Conservation (phyloP, 805 yeast genomes). For the Wickerhamiella lipophila region DNA sequence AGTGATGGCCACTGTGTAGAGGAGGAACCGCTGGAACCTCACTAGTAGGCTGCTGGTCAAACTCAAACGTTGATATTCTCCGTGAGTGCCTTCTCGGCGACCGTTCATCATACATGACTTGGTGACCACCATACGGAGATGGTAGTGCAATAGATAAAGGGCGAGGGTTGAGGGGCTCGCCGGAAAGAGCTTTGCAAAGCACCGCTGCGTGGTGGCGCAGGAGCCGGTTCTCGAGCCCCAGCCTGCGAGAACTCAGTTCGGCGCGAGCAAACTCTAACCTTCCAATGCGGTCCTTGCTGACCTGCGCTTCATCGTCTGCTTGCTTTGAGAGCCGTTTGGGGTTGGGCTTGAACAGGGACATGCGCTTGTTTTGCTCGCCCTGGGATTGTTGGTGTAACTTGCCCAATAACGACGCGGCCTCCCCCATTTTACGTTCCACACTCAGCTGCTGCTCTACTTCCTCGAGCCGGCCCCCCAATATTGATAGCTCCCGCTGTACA, state of each 20-base stretch:
- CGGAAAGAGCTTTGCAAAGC: constrained; percentile 15
- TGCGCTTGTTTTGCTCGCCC: constrained; percentile 6
- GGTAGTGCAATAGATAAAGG: constrained; percentile 10
- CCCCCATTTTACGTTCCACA: constrained; percentile 22
- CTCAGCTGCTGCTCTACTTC: constrained; percentile 18
- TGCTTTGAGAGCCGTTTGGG: constrained; percentile 18
- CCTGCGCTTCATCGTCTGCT: constrained; percentile 22
- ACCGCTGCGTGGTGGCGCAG: constrained; percentile 22
- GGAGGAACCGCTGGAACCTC: constrained; percentile 6
- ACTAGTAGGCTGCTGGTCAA: background rate
- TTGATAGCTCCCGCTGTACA: constrained; percentile 15
- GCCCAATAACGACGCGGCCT: constrained; percentile 21
- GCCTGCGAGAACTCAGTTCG: constrained; percentile 13
- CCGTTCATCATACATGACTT: constrained; percentile 1
- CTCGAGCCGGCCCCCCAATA: constrained; percentile 13
- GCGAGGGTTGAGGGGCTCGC: constrained; percentile 18
- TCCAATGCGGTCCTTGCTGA: constrained; percentile 15
- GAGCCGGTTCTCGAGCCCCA: constrained; percentile 15
- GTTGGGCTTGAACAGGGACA: constrained; percentile 2
- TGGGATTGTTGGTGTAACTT: constrained; percentile 13
- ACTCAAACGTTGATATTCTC: constrained; percentile 1
- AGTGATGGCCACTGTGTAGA: constrained; percentile 1
- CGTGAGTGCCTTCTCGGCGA: constrained; percentile 3
- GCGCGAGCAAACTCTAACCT: constrained; percentile 13
- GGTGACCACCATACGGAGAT: background rate